A percentile compares a stretch with the other conserved stretches of the same genome.
phyloP scores from a whole-genome alignment of 257 asterid species.

The Petrea volubilis region DNA sequence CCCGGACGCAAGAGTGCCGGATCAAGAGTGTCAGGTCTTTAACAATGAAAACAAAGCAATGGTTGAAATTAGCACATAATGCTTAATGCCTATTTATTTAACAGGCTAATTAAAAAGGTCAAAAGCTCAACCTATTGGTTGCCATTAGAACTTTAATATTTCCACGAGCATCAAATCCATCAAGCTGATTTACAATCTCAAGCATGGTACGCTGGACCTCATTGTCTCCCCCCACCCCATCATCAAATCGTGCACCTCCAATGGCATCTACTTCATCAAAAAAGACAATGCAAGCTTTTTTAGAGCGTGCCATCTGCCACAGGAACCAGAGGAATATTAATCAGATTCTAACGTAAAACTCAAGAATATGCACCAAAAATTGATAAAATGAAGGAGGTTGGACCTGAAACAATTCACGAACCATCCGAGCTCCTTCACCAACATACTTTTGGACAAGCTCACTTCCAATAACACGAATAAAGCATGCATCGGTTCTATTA shows the following conservation, averaged over 20 bases:
- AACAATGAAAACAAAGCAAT: not conserved
- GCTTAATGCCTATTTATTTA: not conserved
- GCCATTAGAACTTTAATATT: slow-evolving; percentile 98
- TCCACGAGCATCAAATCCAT: slow-evolving; percentile 99
- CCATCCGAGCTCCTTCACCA: slow-evolving; percentile 99
- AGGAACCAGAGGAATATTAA: not conserved
- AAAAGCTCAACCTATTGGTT: slow-evolving; percentile 70
- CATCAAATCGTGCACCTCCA: slow-evolving; percentile 98
- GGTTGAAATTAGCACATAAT: not conserved
- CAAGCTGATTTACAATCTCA: slow-evolving; percentile 97
- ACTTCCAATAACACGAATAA: slow-evolving; percentile 95
- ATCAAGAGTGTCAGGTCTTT: slow-evolving; percentile 94
- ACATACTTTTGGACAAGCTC: slow-evolving; percentile 98
- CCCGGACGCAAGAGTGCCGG: slow-evolving; percentile 97
- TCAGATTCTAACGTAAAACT: not conserved
- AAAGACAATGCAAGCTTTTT: slow-evolving; percentile 96
- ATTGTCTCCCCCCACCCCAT: slow-evolving; percentile 97
- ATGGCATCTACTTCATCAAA: slow-evolving; percentile 98
- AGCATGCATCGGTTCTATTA: slow-evolving; percentile 96
- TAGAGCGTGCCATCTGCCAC: slow-evolving; percentile 97
- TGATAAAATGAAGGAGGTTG: not conserved
- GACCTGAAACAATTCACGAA: slow-evolving; percentile 97
- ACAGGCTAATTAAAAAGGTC: not conserved
- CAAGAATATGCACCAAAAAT: not conserved
- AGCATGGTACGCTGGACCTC: slow-evolving; percentile 99